Base-by-base conservation (phyloP, 2,329 filamentous ascomycete species). In the Endocalyx cinctus region DNA sequence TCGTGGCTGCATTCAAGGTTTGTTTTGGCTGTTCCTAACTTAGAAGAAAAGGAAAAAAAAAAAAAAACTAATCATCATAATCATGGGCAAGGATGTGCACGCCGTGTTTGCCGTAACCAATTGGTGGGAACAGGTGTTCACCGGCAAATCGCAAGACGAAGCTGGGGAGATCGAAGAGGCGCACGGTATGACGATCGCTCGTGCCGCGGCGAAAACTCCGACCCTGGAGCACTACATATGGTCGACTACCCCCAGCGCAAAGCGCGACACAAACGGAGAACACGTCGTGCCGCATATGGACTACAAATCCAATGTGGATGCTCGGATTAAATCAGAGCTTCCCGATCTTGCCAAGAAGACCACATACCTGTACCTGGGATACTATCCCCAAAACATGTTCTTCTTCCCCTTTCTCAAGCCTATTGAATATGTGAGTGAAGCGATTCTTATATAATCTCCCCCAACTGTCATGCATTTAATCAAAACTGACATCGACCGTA, bases 221-320 rank as follows among this genome's bases (percentile, higher is more conserved):
- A 57, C 59, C 0, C 47, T 69, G 4, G 51, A 65, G 39, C 60
- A 66, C 35, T 67, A 58, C 42, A 50, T 67, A 37, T 68, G 63
- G 62, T 64, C 58, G n/a, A 67, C 63, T 1, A 45, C 58, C 2
- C 64, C 64, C 4, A 51, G 56, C 31, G 45, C 51, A 10, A 51
- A 42, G 27, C 41, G 34, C 12, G 39, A 53, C 11, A 50, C 53
- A 3, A 34, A 39, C 5, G 60, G 59, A 1, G 51, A 56, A 27
- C 38, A 45, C 5, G 22, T 41, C 1, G 47, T 58, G 2, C 60
- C 60, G 3, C 61, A 34, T 12, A 61, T 64, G 39, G 60, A 63
- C 26, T 56, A 52, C 43, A 67, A 67, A 40, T 54, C 52, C 18
- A 46, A 49, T 2, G 52, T 66, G 10, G 60, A 67, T 34, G 50